Conservation (phyloP, 202 grass and related monocot species). For the Musa balbisiana region DNA sequence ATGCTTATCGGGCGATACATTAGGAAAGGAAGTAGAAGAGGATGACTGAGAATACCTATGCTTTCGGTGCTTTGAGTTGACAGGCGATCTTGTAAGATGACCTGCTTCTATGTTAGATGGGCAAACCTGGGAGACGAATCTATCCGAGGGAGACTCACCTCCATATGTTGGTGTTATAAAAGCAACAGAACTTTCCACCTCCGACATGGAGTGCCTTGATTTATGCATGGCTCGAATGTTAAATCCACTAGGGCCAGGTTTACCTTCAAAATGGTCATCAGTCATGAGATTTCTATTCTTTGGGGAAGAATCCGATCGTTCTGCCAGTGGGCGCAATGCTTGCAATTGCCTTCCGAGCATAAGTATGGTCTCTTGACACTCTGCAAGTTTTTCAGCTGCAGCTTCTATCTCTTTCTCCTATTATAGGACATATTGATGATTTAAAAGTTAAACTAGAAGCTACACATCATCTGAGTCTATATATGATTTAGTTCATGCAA, state of each 20-base stretch:
- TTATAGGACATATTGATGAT: conserved; percentile 3
- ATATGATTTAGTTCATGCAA: no score
- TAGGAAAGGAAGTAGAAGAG: conserved; percentile 5
- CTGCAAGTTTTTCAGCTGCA: conserved; percentile 63
- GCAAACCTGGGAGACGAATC: background rate
- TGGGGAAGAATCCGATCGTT: background rate
- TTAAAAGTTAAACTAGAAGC: no score
- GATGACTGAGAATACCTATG: conserved; percentile 3
- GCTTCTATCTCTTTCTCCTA: conserved; percentile 54
- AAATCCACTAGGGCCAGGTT: background rate
- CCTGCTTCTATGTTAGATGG: background rate
- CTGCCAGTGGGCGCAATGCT: conserved; percentile 26
- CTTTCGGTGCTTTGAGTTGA: conserved; percentile 14
- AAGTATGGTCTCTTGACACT: conserved; percentile 78
- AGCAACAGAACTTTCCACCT: background rate
- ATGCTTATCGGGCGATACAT: conserved; percentile 1
- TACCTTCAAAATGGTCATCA: background rate
- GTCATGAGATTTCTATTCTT: conserved; percentile 1
- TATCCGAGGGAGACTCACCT: background rate
- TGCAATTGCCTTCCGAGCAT: conserved; percentile 55
- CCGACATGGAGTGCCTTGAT: background rate
- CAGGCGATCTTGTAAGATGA: background rate
- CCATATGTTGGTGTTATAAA: background rate
- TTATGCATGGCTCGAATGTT: background rate
- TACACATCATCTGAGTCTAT: no score